Conservation (phyloP, 2,329 filamentous ascomycete genomes). For the Huntiella abstrusa region DNA sequence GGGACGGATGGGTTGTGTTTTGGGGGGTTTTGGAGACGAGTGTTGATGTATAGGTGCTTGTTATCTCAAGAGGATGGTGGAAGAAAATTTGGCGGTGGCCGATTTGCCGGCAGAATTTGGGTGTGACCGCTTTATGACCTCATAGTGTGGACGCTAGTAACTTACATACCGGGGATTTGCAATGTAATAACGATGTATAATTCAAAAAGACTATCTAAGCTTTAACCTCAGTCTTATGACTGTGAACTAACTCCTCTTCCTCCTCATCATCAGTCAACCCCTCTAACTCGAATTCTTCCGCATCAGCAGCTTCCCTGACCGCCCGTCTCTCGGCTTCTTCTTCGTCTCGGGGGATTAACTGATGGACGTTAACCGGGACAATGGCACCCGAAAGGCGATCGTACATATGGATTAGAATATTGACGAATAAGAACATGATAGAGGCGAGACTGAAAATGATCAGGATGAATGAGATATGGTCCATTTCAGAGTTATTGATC, state of each 20-base stretch:
- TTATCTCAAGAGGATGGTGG: too few species aligned
- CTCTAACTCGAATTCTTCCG: constrained; percentile 76
- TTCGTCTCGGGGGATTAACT: constrained; percentile 12
- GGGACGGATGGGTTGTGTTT: neutral
- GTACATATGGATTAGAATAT: constrained; percentile 72
- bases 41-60: too few species aligned
- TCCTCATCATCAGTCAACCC: constrained; percentile 78
- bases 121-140: too few species aligned
- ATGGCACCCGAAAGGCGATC: constrained; percentile 35
- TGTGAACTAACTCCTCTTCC: constrained; percentile 20
- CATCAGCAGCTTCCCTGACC: constrained; percentile 43
- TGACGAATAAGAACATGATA: constrained; percentile 74
- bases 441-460: constrained; percentile 84
- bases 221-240: too few species aligned
- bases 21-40: too few species aligned
- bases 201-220: too few species aligned
- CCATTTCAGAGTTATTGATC: constrained; percentile 53
- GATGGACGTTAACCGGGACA: neutral
- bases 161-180: too few species aligned
- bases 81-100: too few species aligned
- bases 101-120: too few species aligned
- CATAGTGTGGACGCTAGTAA: too few species aligned
- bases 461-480: constrained; percentile 80
- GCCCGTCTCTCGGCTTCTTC: constrained; percentile 25
- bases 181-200: too few species aligned